phyloP scores from a whole-genome alignment of 169 alveolate species.

The Plasmodium gaboni region DNA sequence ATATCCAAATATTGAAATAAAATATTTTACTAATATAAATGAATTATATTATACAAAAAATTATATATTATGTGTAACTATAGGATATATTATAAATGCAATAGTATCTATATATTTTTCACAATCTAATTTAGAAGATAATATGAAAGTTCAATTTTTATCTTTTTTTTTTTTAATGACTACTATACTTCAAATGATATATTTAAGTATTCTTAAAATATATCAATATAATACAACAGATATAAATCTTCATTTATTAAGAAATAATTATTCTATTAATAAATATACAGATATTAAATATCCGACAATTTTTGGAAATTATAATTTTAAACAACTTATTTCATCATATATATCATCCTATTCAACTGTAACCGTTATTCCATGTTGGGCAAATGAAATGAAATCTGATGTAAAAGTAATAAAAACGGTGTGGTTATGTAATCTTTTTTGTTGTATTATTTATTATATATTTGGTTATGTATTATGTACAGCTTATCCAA shows the following conservation, averaged over 20 bases:
- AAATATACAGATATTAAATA: conserved; percentile 24
- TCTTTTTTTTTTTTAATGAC: conserved; percentile 82
- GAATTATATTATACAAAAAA: conserved; percentile 39
- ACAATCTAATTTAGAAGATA: conserved; percentile 82
- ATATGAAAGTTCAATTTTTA: conserved; percentile 80
- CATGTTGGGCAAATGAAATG: conserved; percentile 89
- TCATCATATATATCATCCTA: conserved; percentile 82
- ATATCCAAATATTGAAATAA: conserved; percentile 70
- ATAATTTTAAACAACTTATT: conserved; percentile 65
- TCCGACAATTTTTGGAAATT: conserved; percentile 79
- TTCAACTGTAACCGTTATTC: conserved; percentile 80
- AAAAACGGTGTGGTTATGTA: conserved; percentile 81
- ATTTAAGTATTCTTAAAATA: conserved; percentile 50
- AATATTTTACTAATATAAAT: conserved; percentile 13
- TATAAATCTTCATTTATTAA: not conserved
- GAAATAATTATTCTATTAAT: not conserved
- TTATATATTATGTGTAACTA: conserved; percentile 78
- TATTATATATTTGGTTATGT: conserved; percentile 81
- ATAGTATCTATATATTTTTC: conserved; percentile 78
- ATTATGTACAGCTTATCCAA: conserved; percentile 74
- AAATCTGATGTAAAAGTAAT: conserved; percentile 82
- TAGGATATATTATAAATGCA: conserved; percentile 84
- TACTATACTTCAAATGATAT: conserved; percentile 77
- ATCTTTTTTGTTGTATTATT: conserved; percentile 78
- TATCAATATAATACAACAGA: conserved; percentile 33